Evolutionary conservation across 202 grass and related monocot species (phyloP).

Genomic region (Digitaria exilis): DNA sequence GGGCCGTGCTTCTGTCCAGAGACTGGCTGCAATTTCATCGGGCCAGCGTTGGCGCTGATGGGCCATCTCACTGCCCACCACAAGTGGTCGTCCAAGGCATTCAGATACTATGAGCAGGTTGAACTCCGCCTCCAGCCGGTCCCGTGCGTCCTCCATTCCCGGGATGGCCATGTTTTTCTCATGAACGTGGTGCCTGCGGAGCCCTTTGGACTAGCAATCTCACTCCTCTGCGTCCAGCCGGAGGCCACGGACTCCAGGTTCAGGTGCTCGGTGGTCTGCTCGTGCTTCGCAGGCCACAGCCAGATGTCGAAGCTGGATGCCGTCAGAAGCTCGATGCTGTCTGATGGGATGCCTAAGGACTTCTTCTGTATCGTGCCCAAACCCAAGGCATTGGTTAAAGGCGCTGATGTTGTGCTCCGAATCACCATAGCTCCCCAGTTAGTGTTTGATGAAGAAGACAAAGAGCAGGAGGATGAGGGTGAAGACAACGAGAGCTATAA

Average conservation of each 20-base stretch:
- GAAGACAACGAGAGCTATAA: not conserved
- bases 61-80: slow-evolving; percentile 12
- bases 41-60: not conserved
- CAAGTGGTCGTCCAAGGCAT: slow-evolving; percentile 1
- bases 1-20: slow-evolving; percentile 32
- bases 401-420: not conserved
- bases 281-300: not conserved
- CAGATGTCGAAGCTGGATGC: not conserved
- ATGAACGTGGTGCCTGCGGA: not conserved
- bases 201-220: not conserved
- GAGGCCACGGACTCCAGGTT: not conserved
- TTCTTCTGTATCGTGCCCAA: slow-evolving; percentile 38
- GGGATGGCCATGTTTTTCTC: not conserved
- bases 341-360: slow-evolving; percentile 18
- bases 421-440: not conserved
- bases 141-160: not conserved
- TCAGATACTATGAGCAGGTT: not conserved
- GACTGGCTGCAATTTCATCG: not conserved
- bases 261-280: slow-evolving; percentile 8
- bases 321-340: not conserved
- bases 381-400: not conserved
- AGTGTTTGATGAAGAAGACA: not conserved
- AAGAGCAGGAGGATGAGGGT: not conserved
- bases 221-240: slow-evolving; percentile 3
- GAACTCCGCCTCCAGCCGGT: not conserved